A percentile compares a stretch with the other conserved stretches of the same genome.
Evolutionary conservation across 352 stramenopile species (phyloP).

Genomic region (Aphanomyces stellatus): DNA sequence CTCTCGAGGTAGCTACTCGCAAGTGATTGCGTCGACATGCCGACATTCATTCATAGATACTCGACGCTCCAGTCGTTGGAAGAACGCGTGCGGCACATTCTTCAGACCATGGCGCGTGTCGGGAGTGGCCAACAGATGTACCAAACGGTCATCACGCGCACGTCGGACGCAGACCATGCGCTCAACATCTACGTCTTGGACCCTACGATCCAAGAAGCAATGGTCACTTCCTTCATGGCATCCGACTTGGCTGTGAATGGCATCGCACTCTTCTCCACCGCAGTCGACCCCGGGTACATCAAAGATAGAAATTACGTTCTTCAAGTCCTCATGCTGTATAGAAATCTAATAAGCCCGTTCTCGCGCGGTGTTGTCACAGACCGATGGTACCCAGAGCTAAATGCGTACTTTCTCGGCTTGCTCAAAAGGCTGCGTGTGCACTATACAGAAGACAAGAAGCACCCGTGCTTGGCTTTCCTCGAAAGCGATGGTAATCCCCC

Average conservation of each 20-base stretch:
- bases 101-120: conserved; percentile 1
- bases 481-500: conserved; percentile 4
- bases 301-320: too few relatives aligned
- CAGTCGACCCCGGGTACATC: not conserved
- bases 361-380: not conserved
- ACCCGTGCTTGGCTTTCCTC: conserved; percentile 5
- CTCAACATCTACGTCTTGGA: conserved; percentile 8
- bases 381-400: conserved; percentile 12
- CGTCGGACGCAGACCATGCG: not conserved
- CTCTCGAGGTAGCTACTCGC: not conserved
- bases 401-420: conserved; percentile 7
- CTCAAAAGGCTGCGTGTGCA: not conserved
- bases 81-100: not conserved
- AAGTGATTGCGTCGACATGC: too few relatives aligned
- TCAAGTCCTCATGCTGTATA: too few relatives aligned
- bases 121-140: conserved; percentile 19
- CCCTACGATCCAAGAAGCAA: not conserved
- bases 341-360: not conserved
- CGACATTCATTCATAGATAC: conserved; percentile 8
- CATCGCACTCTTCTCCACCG: not conserved
- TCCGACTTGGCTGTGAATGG: not conserved
- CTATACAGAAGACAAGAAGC: conserved; percentile 13
- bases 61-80: conserved; percentile 1
- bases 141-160: not conserved
- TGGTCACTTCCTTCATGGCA: not conserved